Conservation (phyloP, 73 alveolate genomes). For the Blepharisma stoltei region DNA sequence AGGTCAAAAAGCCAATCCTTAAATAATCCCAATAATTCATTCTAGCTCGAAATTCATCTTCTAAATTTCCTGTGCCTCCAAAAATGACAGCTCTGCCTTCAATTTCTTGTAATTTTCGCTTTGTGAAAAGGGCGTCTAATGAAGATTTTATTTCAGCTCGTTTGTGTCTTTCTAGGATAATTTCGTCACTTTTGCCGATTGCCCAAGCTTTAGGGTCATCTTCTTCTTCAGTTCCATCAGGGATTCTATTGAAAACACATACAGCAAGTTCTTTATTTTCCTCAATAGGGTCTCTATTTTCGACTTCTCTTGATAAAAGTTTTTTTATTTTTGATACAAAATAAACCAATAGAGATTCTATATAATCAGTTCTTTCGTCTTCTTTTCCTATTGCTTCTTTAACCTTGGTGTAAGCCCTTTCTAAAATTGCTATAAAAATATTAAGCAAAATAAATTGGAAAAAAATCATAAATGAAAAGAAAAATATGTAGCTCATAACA, state of each 20-base stretch:
- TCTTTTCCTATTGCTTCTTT: constrained; percentile 29
- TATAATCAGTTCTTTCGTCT: neutral
- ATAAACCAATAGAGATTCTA: neutral
- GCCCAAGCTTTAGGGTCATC: constrained; percentile 29
- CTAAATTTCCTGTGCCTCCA: neutral
- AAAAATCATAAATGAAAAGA: constrained; percentile 58
- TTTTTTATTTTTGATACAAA: neutral
- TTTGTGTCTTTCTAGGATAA: constrained; percentile 4
- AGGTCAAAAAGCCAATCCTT: constrained; percentile 29
- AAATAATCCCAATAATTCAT: constrained; percentile 31
- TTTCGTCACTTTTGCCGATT: constrained; percentile 15
- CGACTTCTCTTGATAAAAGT: neutral
- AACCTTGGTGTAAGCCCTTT: constrained; percentile 47
- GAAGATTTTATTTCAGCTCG: constrained; percentile 21
- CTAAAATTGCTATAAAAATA: constrained; percentile 62
- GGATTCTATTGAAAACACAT: constrained; percentile 21
- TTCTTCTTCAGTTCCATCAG: constrained; percentile 23
- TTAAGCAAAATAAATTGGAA: constrained; percentile 68
- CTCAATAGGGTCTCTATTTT: neutral
- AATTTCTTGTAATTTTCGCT: constrained; percentile 15
- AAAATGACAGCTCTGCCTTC: constrained; percentile 11
- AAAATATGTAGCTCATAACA: constrained; percentile 58
- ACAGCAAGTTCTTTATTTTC: constrained; percentile 26
- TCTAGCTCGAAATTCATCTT: constrained; percentile 13
- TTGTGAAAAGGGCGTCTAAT: neutral